phyloP scores from a whole-genome alignment of 176 grass and related monocot genomes.

The Ananas comosus region DNA sequence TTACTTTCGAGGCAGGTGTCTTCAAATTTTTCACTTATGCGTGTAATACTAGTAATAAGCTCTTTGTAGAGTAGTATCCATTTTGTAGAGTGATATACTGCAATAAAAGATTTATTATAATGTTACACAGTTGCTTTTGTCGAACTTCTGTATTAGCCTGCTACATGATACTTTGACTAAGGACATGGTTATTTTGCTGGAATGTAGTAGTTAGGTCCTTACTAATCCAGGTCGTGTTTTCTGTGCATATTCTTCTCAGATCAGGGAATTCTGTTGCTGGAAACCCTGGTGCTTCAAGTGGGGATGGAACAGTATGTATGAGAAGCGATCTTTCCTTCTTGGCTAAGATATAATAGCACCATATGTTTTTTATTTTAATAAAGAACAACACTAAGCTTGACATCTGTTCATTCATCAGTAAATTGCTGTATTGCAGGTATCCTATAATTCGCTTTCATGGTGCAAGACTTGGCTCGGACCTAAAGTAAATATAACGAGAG shows the following conservation, averaged over 20 bases:
- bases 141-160: too few relatives aligned
- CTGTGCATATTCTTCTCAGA: slow-evolving; percentile 52
- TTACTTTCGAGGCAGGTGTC: slow-evolving; percentile 92
- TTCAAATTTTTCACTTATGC: slow-evolving; percentile 6
- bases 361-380: slow-evolving; percentile 2
- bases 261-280: slow-evolving; percentile 87
- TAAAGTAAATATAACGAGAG: slow-evolving; percentile 93
- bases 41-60: not conserved
- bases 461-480: slow-evolving; percentile 96
- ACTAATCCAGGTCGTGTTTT: not conserved
- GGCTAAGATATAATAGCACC: not conserved
- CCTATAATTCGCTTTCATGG: slow-evolving; percentile 96
- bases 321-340: slow-evolving; percentile 21
- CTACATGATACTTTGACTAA: too few relatives aligned
- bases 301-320: slow-evolving; percentile 80
- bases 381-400: slow-evolving; percentile 3
- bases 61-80: not conserved
- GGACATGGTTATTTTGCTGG: not conserved
- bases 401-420: slow-evolving; percentile 15
- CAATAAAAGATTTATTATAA: too few relatives aligned
- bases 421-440: slow-evolving; percentile 43
- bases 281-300: slow-evolving; percentile 57
- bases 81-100: not conserved
- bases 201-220: not conserved
- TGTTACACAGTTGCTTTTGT: too few relatives aligned